A percentile compares a stretch with the other conserved stretches of the same genome.
phyloP scores from a whole-genome alignment of 2,329 filamentous ascomycete genomes.

The Cytospora paraplurivora region DNA sequence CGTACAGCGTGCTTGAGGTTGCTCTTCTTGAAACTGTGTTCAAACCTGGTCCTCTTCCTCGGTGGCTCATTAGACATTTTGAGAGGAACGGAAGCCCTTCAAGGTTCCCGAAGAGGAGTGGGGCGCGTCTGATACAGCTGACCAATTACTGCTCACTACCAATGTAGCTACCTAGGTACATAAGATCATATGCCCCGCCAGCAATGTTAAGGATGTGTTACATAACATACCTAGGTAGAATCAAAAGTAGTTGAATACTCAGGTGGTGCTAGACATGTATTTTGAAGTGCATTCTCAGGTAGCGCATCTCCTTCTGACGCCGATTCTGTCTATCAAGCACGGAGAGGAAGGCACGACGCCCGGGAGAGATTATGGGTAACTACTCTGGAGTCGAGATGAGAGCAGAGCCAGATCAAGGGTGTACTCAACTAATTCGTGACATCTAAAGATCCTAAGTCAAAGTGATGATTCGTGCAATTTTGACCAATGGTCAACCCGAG shows the following conservation, averaged over 20 bases:
- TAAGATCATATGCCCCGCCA: neutral
- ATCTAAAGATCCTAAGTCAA: too few relatives aligned
- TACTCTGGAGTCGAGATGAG: too few relatives aligned
- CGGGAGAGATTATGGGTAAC: neutral
- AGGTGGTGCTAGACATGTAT: too few relatives aligned
- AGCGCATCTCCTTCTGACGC: neutral
- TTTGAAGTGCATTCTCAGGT: neutral
- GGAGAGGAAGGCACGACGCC: neutral
- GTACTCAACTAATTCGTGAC: neutral
- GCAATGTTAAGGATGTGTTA: neutral
- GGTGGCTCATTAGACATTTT: conserved; percentile 1
- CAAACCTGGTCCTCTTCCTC: conserved; percentile 8
- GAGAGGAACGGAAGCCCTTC: neutral
- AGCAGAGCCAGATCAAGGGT: too few relatives aligned
- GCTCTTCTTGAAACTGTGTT: neutral
- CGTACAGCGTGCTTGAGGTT: neutral
- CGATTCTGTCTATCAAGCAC: neutral
- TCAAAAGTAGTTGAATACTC: neutral
- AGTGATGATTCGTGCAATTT: neutral
- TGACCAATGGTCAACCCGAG: neutral
- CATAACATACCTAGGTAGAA: neutral
- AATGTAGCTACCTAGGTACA: neutral
- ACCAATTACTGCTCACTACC: neutral
- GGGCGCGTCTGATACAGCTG: neutral
- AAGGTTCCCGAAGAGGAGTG: neutral